Conservation (phyloP, 768 basidiomycete genomes). For the Lentinula sp. region DNA sequence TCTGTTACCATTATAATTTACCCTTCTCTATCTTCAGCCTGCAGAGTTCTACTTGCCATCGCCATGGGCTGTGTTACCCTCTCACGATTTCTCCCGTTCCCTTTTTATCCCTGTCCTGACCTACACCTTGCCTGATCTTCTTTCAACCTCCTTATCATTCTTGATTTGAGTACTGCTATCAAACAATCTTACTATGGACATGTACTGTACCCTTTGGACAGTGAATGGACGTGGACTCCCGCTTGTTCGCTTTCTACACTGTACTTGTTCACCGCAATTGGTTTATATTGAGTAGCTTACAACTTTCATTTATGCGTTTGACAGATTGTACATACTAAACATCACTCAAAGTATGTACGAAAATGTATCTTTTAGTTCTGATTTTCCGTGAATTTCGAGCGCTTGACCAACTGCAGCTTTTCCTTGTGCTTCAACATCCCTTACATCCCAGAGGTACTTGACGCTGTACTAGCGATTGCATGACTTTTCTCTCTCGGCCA, state of each 20-base stretch:
- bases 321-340: not conserved
- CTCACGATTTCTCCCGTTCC: not conserved
- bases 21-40: slow-evolving; percentile 2
- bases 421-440: no score
- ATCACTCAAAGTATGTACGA: not conserved
- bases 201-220: slow-evolving; percentile 26
- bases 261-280: slow-evolving; percentile 31
- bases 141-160: slow-evolving; percentile 8
- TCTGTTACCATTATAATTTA: not conserved
- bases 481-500: slow-evolving; percentile 1
- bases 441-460: no score
- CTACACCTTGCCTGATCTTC: slow-evolving; percentile 14
- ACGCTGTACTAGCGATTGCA: not conserved
- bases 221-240: slow-evolving; percentile 51
- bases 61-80: not conserved
- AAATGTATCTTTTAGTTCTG: not conserved
- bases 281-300: slow-evolving; percentile 5
- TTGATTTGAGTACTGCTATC: not conserved
- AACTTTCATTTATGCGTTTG: not conserved
- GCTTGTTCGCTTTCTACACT: slow-evolving; percentile 46
- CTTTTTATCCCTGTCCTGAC: not conserved
- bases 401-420: no score
- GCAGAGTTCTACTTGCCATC: not conserved
- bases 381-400: no score
- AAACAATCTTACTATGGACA: not conserved